A percentile compares a stretch with the other conserved stretches of the same genome.
phyloP scores from a whole-genome alignment of 2,329 filamentous ascomycete genomes.

The Dactylonectria macrodidyma region DNA sequence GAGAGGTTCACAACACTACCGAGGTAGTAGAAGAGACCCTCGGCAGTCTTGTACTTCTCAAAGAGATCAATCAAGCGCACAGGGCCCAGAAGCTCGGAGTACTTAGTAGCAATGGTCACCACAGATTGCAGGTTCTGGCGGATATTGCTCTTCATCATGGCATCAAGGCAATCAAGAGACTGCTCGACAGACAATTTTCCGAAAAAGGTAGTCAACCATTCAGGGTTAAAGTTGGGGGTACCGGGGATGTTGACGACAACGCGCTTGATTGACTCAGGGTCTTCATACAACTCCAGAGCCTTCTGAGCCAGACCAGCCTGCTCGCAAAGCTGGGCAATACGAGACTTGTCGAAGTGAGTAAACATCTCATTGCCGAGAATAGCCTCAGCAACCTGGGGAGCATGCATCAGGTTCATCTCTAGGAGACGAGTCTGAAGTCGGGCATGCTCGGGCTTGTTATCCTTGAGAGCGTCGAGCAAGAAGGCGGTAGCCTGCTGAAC shows the following conservation, averaged over 20 bases:
- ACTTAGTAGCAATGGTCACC: slow-evolving; percentile 96
- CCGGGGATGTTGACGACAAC: slow-evolving; percentile 86
- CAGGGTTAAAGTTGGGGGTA: slow-evolving; percentile 87
- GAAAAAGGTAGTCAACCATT: slow-evolving; percentile 95
- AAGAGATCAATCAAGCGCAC: slow-evolving; percentile 91
- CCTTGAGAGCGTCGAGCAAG: slow-evolving; percentile 93
- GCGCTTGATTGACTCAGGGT: slow-evolving; percentile 90
- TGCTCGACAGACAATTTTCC: slow-evolving; percentile 96
- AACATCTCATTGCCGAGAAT: slow-evolving; percentile 99
- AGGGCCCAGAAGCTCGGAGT: slow-evolving; percentile 94
- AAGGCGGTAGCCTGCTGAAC: slow-evolving; percentile 98
- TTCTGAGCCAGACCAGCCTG: slow-evolving; percentile 89
- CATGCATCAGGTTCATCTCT: slow-evolving; percentile 98
- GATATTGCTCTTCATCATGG: slow-evolving; percentile 97
- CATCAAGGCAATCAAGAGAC: slow-evolving; percentile 92
- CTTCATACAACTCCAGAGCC: slow-evolving; percentile 95
- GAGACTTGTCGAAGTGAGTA: slow-evolving; percentile 92
- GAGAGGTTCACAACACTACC: slow-evolving; percentile 98
- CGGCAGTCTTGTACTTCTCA: slow-evolving; percentile 97
- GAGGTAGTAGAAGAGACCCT: slow-evolving; percentile 98
- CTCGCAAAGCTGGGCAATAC: slow-evolving; percentile 92
- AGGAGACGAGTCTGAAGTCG: slow-evolving; percentile 93
- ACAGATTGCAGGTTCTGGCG: slow-evolving; percentile 96
- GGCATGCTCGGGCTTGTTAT: slow-evolving; percentile 94
- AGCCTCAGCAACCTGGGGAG: slow-evolving; percentile 96